Percentiles rank a stretch among this genome's conserved stretches.
These are phyloP conservation scores for Aristolochia californica DNA, from an alignment of 164 flowering plant genomes.

Conservation along the genomic window DNA sequence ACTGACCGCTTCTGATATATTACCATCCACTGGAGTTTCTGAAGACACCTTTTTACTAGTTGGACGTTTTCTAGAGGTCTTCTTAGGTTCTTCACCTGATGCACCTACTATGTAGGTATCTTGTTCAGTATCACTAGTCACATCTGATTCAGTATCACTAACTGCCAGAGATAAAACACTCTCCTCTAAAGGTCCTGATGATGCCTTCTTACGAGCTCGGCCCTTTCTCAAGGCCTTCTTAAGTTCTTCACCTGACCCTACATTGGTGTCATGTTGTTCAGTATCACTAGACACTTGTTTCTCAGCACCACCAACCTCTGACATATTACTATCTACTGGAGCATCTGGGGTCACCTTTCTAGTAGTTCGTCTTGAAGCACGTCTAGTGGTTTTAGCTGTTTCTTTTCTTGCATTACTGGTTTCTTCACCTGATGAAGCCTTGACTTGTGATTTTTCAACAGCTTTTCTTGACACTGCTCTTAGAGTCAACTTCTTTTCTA, in stretches of 20 bases:
- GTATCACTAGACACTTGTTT: no score
- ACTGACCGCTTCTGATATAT: constrained; percentile 1
- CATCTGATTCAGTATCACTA: constrained; percentile 9
- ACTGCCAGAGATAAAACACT: constrained; percentile 8
- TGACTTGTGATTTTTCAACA: constrained; percentile 8
- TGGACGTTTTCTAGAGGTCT: background rate
- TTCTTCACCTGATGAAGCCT: constrained; percentile 18
- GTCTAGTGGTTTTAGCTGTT: constrained; percentile 21
- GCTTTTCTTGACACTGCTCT: constrained; percentile 28
- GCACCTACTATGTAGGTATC: background rate
- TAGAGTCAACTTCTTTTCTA: constrained; percentile 22
- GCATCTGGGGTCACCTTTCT: background rate
- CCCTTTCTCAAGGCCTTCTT: constrained; percentile 21
- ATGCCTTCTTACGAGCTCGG: constrained; percentile 39
- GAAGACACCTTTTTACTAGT: background rate
- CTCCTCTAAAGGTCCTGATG: constrained; percentile 17
- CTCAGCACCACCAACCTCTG: background rate
- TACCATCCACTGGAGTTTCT: background rate
- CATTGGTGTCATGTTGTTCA: background rate
- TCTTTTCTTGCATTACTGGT: constrained; percentile 20
- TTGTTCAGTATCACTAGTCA: no score
- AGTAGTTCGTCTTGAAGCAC: constrained; percentile 18
- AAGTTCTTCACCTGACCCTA: constrained; percentile 10
- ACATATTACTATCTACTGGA: background rate
- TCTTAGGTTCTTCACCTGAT: constrained; percentile 3